phyloP scores from a whole-genome alignment of 1,284 basidiomycete species.

The Naganishia albida region DNA sequence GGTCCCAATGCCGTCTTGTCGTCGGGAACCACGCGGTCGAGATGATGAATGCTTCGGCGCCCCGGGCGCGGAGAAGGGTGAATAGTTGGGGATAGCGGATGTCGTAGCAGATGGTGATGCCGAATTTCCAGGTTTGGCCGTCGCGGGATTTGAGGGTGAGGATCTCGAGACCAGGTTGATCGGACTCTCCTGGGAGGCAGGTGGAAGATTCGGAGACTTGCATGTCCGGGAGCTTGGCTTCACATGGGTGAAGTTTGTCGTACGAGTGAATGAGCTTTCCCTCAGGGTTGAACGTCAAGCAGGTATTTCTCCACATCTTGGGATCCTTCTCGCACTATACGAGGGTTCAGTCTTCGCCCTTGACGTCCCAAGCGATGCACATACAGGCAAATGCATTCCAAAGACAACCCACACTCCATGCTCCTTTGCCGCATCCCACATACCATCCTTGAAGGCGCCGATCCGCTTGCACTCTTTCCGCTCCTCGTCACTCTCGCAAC shows the following conservation, averaged over 20 bases:
- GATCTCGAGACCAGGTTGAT: slow-evolving; percentile 9
- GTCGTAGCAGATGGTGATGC: slow-evolving; percentile 30
- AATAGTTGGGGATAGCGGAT: slow-evolving; percentile 30
- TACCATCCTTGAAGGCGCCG: slow-evolving; percentile 14
- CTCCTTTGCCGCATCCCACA: slow-evolving; percentile 21
- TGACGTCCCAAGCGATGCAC: not conserved
- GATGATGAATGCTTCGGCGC: slow-evolving; percentile 26
- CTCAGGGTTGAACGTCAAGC: slow-evolving; percentile 19
- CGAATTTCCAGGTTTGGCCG: slow-evolving; percentile 25
- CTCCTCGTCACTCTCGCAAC: slow-evolving; percentile 24
- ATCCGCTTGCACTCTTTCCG: slow-evolving; percentile 21
- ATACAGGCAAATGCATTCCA: slow-evolving; percentile 17
- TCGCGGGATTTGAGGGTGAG: slow-evolving; percentile 9
- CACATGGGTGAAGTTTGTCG: slow-evolving; percentile 31
- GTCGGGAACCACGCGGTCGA: slow-evolving; percentile 30
- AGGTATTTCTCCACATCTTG: slow-evolving; percentile 25
- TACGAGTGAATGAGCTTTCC: slow-evolving; percentile 25
- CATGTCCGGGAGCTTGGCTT: slow-evolving; percentile 26
- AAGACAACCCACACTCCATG: slow-evolving; percentile 17
- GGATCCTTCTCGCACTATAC: slow-evolving; percentile 8
- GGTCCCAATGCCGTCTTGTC: slow-evolving; percentile 28
- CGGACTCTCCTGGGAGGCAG: slow-evolving; percentile 12
- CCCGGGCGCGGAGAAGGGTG: slow-evolving; percentile 16
- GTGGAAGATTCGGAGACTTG: slow-evolving; percentile 23
- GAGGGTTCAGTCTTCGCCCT: not conserved